Conservation (phyloP, 208 protist species). For the Lotmaria passim region DNA sequence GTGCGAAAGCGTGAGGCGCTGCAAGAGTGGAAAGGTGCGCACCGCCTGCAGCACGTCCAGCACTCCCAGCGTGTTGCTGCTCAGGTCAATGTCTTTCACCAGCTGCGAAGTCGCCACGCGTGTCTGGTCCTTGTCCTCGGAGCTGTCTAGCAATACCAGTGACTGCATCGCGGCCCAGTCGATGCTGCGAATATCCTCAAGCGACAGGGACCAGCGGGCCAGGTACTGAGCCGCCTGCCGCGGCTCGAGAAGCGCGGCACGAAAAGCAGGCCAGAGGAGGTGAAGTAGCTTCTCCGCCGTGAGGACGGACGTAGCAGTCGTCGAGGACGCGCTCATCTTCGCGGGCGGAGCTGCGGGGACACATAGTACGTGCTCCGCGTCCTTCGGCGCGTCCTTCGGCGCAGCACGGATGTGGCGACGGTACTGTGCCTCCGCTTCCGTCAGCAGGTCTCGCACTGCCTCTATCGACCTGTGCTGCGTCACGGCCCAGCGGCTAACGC, state of each 20-base stretch:
- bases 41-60: conserved; percentile 56
- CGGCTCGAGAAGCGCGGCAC: conserved; percentile 34
- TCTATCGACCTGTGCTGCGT: conserved; percentile 11
- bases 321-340: background rate
- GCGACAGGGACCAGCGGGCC: conserved; percentile 51
- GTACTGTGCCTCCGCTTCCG: conserved; percentile 14
- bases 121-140: background rate
- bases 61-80: conserved; percentile 56
- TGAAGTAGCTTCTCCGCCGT: conserved; percentile 36
- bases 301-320: conserved; percentile 17
- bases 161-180: conserved; percentile 45
- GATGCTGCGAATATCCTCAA: conserved; percentile 60
- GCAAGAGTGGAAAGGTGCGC: conserved; percentile 51
- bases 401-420: conserved; percentile 2
- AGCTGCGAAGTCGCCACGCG: background rate
- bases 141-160: no score
- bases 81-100: conserved; percentile 62
- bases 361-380: background rate
- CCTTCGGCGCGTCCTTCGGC: background rate
- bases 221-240: conserved; percentile 50
- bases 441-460: conserved; percentile 1
- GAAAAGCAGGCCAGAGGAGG: conserved; percentile 44
- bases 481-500: conserved; percentile 3
- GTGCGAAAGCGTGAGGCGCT: conserved; percentile 47
- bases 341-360: conserved; percentile 3